A percentile compares a stretch with the other conserved stretches of the same genome.
Evolutionary conservation across 257 asterid genomes (phyloP).

Genomic region (Solanum clarkiae): DNA sequence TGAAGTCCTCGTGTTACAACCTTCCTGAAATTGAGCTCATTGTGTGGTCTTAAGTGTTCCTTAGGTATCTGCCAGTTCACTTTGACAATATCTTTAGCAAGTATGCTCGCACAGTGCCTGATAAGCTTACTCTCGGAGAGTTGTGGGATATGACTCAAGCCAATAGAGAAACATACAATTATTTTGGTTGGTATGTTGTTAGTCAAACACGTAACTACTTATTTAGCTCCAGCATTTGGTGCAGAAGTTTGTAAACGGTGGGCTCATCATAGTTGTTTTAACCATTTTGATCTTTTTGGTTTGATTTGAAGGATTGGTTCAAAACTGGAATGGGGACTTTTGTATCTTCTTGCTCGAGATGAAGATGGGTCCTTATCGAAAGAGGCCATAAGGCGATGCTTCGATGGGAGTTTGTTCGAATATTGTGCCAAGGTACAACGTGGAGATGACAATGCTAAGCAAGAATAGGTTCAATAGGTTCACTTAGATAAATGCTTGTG

Average conservation of each 20-base stretch:
- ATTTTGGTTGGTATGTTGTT: constrained; percentile 8
- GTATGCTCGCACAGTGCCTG: constrained; percentile 43
- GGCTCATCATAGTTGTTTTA: not conserved
- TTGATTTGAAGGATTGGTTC: constrained; percentile 30
- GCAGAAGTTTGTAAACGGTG: not conserved
- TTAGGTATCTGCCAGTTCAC: constrained; percentile 46
- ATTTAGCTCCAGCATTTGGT: not conserved
- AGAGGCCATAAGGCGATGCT: constrained; percentile 77
- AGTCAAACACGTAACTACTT: not conserved
- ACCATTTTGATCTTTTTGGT: no score
- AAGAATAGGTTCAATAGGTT: not conserved
- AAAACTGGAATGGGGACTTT: constrained; percentile 56
- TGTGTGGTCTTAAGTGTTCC: not conserved
- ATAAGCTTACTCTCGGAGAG: constrained; percentile 60
- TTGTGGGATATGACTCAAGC: constrained; percentile 69
- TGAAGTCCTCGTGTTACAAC: not conserved
- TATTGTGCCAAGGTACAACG: constrained; percentile 54
- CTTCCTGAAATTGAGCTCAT: not conserved
- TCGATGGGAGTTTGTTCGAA: constrained; percentile 77
- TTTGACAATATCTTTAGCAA: constrained; percentile 84
- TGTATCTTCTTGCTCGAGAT: constrained; percentile 63
- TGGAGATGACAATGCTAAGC: constrained; percentile 9
- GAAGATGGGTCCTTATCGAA: constrained; percentile 65
- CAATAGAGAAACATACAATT: constrained; percentile 44
- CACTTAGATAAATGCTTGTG: not conserved